Evolutionary conservation across 306 rosid species (phyloP), one percentile per base, ranked within the genome.

Genomic region (Potentilla sterilis): DNA sequence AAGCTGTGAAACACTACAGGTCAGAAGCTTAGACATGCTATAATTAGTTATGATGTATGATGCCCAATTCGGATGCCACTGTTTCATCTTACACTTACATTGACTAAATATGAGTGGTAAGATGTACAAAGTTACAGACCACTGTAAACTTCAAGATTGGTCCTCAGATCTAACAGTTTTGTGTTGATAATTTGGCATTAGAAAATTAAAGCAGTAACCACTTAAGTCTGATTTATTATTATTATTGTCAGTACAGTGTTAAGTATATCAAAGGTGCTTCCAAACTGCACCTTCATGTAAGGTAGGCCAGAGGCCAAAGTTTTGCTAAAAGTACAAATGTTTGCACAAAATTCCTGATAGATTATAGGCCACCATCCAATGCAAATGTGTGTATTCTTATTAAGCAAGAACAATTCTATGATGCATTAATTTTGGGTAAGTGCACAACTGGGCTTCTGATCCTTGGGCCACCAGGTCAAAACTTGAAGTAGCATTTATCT

Each of bases 1-100:
- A 86, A 82, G 81, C 15, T 1, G 90, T 86, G 41, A 61, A 74
- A 40, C 73, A 57, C 80, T 89, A 89, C 77, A 83, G 89, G 90
- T 89, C 76, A 77, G 80, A 75, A 83, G 62, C 83, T 79, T 49
- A 34, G 21, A 65, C 52, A 19, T 48, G 58, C 28, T 54, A n/a
- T 54, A 11, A 58, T 55, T 9, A 14, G 28, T 24, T 69, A 21
- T 55, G 49, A 54, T 52, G 54, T 7, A 10, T 66, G 32, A 1
- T 37, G 4, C 69, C 22, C 46, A 64, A 16, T 64, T 64, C 14
- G 24, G 69, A 3, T 2, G 9, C 44, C 69, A 64, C 24, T 66
- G 34, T 37, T 38, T 9, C 32, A 11, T 66, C 9, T n/a, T n/a
- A 66, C 16, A 41, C 28, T 19, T 41, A 41, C 70, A 37, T 6